Base-by-base conservation (phyloP, 371 early-diverging fungal species). In the Nematocida displodere region DNA sequence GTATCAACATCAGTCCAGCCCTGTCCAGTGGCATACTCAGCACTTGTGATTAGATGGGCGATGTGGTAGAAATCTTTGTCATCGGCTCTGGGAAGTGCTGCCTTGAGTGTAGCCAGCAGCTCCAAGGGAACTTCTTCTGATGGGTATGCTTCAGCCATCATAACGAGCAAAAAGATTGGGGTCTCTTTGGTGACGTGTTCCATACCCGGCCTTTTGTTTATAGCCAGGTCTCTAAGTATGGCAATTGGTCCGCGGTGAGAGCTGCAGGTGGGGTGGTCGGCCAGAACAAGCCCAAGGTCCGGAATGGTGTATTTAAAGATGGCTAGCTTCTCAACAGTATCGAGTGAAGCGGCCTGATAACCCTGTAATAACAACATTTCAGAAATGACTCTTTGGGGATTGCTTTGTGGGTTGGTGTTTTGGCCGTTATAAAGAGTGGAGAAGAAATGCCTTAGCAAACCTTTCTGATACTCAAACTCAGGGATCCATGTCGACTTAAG, bases 71-170 rank as follows among this genome's bases (percentile, higher is more conserved):
- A 67, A 2, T 24, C 7, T 4, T 39, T 46, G 31, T 61, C 61
- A 8, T 40, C 24, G 13, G 48, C 37, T 11, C 13, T 7, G 5
- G 13, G 5, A 20, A 42, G 2, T 1, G 40, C 44, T 3, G 17
- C 36, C 59, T 58, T 67, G 24, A 67, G 22, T 13, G 42, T 4
- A 22, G 8, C 2, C 5, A 67, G 20, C 4, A 56, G 29, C 11
- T 4, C 3, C 11, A 7, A 3, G 11, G 68, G 61, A 54, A 67
- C 46, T n/a, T 3, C 28, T 34, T 44, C 56, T 31, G 40, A 56
- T 22, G 46, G 40, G 42, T 56, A 67, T 20, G n/a, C 29, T 33
- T 67, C 68, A 0, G 8, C 31, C 7, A 61, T 29, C 68, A 67
- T 67, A 22, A 67, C 22, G 8, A 64, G 24, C 17, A 64, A n/a